Conservation (phyloP, 2,329 filamentous ascomycete species). For the Microascus cirrosus region DNA sequence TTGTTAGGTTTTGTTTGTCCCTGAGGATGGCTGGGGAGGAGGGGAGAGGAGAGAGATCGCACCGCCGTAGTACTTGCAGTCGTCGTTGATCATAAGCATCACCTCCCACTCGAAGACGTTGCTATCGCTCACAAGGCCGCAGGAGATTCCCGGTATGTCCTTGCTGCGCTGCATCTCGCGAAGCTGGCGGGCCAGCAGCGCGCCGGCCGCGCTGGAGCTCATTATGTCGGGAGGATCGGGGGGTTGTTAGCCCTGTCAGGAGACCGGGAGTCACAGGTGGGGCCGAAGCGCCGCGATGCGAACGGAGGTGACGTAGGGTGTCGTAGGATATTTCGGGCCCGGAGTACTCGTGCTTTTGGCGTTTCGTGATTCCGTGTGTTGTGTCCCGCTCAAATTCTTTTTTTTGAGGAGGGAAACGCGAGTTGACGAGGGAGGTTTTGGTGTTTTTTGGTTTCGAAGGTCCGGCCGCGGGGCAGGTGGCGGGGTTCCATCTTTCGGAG, state of each 20-base stretch:
- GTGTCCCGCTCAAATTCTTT: too few relatives aligned
- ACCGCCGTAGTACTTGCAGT: slow-evolving; percentile 91
- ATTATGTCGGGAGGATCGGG: slow-evolving; percentile 14
- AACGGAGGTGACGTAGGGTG: too few relatives aligned
- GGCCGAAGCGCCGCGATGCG: too few relatives aligned
- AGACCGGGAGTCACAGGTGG: too few relatives aligned
- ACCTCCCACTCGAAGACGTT: slow-evolving; percentile 98
- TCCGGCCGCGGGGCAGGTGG: neutral
- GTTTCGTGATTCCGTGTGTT: neutral
- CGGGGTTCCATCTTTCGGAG: neutral
- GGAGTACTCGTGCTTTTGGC: too few relatives aligned
- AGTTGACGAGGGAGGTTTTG: neutral
- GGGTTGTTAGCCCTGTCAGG: too few relatives aligned
- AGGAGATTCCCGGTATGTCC: slow-evolving; percentile 89
- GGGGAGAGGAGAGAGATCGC: slow-evolving; percentile 17
- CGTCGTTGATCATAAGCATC: slow-evolving; percentile 96
- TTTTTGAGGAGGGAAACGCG: too few relatives aligned
- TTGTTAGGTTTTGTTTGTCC: neutral
- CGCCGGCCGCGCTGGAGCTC: slow-evolving; percentile 27
- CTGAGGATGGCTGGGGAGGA: neutral
- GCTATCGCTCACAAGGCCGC: slow-evolving; percentile 70
- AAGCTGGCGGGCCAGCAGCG: slow-evolving; percentile 72
- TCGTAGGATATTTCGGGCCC: too few relatives aligned
- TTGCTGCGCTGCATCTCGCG: slow-evolving; percentile 90
- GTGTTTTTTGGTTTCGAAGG: neutral